Base-by-base conservation (phyloP, 1,284 basidiomycete genomes). In the Grifola frondosa region DNA sequence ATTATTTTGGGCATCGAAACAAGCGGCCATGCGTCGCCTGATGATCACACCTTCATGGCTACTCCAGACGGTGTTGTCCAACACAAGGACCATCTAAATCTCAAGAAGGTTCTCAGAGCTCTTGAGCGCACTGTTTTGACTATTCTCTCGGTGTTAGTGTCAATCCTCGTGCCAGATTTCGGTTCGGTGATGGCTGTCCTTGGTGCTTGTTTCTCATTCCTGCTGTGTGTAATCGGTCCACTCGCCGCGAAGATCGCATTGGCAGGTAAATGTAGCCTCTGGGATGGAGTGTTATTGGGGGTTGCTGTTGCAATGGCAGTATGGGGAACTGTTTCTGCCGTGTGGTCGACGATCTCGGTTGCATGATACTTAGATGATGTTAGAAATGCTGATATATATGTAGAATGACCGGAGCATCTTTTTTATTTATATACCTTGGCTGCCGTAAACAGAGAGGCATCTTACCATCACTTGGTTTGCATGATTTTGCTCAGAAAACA, bases 171-270 rank as follows among this genome's bases (percentile, higher is more conserved):
- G 30, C 94, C 95, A 1, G 80, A 89, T 42, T 97, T 97, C 62
- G 87, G 87, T 52, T 78, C 84, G 17, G 78, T 94, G 61, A 95
- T 97, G 91, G 88, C 88, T 11, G 91, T 95, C 63, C 70, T 96
- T 26, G 93, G 94, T 4, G 84, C 85, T 23, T 94, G 93, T 63
- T 81, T 87, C 26, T 87, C 91, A 0, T 95, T 95, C 61, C 68
- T 88, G 52, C 79, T 93, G 24, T 90, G 87, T 54, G 81, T 91
- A 33, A 86, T 93, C 55, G 81, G 89, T 1, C 91, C 91, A 3
- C 73, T 92, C 28, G 71, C 73, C 22, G 81, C 80, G 2, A 82
- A 84, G 58, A 66, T 82, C 33, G 76, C 75, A 33, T 68, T 88
- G 37, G 67, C 75, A 6, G 66, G 74, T 16, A 40, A 66, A 32